Evolutionary conservation across 768 basidiomycete species (phyloP).

Genomic region (Leucocoprinus leucothites): DNA sequence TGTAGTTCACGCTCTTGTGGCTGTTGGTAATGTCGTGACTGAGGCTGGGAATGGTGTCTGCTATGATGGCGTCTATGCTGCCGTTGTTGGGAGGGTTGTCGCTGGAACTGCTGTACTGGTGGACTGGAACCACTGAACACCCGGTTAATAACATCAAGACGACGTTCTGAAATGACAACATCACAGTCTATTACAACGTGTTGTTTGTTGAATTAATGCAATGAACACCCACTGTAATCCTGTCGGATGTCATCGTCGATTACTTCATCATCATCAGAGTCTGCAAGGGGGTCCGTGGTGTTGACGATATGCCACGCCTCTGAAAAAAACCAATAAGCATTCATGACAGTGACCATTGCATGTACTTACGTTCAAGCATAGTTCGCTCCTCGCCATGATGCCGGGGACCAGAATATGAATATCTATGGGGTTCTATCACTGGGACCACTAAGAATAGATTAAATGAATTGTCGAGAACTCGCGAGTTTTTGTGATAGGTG

Average conservation of each 20-base stretch:
- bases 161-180: conserved; percentile 36
- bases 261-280: conserved; percentile 75
- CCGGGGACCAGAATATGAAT: conserved; percentile 12
- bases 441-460: not conserved
- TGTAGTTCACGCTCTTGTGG: not conserved
- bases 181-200: not conserved
- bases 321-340: conserved; percentile 25
- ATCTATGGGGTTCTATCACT: conserved; percentile 2
- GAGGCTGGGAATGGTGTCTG: conserved; percentile 2
- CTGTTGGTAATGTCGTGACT: conserved; percentile 4
- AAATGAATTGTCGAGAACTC: not conserved
- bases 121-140: conserved; percentile 24
- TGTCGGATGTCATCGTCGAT: conserved; percentile 57
- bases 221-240: conserved; percentile 57
- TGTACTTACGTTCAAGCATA: conserved; percentile 44
- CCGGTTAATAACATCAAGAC: conserved; percentile 48
- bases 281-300: conserved; percentile 60
- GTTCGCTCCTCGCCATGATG: conserved; percentile 27
- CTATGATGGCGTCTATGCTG: not conserved
- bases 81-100: conserved; percentile 24
- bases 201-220: not conserved
- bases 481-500: not conserved
- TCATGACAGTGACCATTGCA: conserved; percentile 8
- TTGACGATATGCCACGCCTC: conserved; percentile 73
- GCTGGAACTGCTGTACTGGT: not conserved